Percentiles rank a stretch among this genome's conserved stretches.
phyloP scores from a whole-genome alignment of 192 early-diverging fungal species.

The Allomyces macrogynus region DNA sequence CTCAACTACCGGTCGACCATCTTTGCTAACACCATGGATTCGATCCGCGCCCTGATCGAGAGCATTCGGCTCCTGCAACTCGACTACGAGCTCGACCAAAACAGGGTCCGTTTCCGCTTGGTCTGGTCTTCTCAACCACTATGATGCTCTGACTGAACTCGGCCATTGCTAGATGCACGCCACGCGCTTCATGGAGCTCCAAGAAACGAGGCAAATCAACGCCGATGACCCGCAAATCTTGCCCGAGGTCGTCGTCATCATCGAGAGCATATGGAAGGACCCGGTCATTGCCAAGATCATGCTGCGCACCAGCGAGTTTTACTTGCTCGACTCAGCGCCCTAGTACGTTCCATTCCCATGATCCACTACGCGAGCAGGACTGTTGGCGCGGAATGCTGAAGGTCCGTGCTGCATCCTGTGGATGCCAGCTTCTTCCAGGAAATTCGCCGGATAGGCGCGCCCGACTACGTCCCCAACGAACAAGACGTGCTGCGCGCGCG shows the following conservation, averaged over 20 bases:
- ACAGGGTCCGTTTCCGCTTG: too few relatives aligned
- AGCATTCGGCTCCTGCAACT: conserved; percentile 31
- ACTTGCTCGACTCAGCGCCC: conserved; percentile 20
- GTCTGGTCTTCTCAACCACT: too few relatives aligned
- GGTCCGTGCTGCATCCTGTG: too few relatives aligned
- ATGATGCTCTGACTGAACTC: neutral
- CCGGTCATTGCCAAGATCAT: conserved; percentile 6
- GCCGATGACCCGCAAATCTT: neutral
- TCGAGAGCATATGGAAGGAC: conserved; percentile 13
- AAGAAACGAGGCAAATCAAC: neutral
- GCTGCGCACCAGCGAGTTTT: conserved; percentile 18
- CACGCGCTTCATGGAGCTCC: neutral
- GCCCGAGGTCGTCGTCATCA: conserved; percentile 6
- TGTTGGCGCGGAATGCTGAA: too few relatives aligned
- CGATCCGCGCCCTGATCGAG: conserved; percentile 86
- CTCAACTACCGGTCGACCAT: conserved; percentile 90
- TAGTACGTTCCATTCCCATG: conserved; percentile 14
- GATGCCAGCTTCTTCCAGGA: conserved; percentile 3
- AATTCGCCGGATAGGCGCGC: neutral
- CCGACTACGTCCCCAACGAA: conserved; percentile 31
- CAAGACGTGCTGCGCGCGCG: conserved; percentile 39
- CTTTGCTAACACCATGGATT: conserved; percentile 88
- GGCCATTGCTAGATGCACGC: neutral
- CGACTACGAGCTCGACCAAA: too few relatives aligned
- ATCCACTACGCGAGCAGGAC: too few relatives aligned